Evolutionary conservation across 345 rosid species (phyloP).

Genomic region (Hirschfeldia incana): DNA sequence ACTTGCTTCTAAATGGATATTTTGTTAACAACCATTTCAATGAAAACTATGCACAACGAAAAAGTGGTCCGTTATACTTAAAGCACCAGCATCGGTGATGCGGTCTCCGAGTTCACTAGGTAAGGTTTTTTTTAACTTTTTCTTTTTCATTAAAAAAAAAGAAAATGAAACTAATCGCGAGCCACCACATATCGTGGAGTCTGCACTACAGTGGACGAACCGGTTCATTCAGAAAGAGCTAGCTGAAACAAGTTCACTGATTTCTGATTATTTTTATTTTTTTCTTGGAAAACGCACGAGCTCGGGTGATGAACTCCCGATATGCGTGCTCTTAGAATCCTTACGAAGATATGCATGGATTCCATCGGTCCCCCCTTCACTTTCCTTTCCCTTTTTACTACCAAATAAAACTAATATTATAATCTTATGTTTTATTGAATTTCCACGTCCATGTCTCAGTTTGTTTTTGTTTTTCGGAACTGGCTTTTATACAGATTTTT

Average conservation of each 20-base stretch:
- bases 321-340: conserved; percentile 30
- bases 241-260: no score
- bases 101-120: no score
- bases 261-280: no score
- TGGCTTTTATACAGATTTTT: background rate
- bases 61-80: conserved; percentile 32
- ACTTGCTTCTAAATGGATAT: conserved; percentile 1
- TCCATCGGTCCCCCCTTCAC: conserved; percentile 34
- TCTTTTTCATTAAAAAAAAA: no score
- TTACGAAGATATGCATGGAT: conserved; percentile 39
- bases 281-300: no score
- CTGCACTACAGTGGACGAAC: no score
- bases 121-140: no score
- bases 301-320: no score
- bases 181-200: no score
- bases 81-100: no score
- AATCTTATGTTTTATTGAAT: background rate
- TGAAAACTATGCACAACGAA: conserved; percentile 17
- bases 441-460: conserved; percentile 23
- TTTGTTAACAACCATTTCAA: conserved; percentile 16
- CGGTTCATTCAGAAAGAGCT: no score
- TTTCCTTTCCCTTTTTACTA: conserved; percentile 32
- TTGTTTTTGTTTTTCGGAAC: background rate
- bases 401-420: conserved; percentile 22
- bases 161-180: no score